Conservation (phyloP, 2,329 filamentous ascomycete species). For the Coniochaeta prunicola region DNA sequence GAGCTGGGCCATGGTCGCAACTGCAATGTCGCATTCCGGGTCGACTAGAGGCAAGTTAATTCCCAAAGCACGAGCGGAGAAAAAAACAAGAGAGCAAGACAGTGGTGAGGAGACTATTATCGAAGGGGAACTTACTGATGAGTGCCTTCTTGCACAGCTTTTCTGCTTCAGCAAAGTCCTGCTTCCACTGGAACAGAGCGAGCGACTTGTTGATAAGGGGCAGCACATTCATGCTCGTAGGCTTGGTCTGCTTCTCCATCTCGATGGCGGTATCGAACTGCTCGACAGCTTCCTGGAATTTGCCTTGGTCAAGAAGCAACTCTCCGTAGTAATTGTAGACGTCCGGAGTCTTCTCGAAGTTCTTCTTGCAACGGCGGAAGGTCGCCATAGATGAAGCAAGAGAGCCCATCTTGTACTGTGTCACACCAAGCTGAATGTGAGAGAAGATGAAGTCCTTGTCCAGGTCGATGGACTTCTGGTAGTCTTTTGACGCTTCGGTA, state of each 20-base stretch:
- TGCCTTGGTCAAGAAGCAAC: conserved; percentile 90
- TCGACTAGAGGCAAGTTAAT: conserved; percentile 60
- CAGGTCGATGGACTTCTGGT: conserved; percentile 97
- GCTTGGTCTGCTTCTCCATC: conserved; percentile 93
- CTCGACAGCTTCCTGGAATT: conserved; percentile 90
- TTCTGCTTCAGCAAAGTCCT: conserved; percentile 90
- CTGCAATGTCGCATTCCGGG: conserved; percentile 96
- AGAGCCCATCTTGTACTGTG: conserved; percentile 99
- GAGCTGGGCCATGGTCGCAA: conserved; percentile 96
- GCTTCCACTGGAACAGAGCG: conserved; percentile 96
- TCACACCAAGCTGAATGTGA: conserved; percentile 97
- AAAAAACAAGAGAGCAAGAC: conserved; percentile 10
- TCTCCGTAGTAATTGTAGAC: conserved; percentile 99
- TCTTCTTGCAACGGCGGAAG: conserved; percentile 96
- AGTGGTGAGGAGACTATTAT: not conserved
- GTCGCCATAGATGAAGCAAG: conserved; percentile 98
- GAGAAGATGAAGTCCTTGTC: conserved; percentile 98
- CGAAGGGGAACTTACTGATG: conserved; percentile 66
- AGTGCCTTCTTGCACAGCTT: conserved; percentile 95
- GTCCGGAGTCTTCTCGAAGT: conserved; percentile 92
- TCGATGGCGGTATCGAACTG: conserved; percentile 99
- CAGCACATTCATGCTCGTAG: conserved; percentile 93
- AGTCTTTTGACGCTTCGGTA: conserved; percentile 90
- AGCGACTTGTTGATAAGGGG: conserved; percentile 98
- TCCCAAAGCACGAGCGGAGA: not conserved